Conservation (phyloP, 305 asterid genomes). For the Andrographis paniculata region DNA sequence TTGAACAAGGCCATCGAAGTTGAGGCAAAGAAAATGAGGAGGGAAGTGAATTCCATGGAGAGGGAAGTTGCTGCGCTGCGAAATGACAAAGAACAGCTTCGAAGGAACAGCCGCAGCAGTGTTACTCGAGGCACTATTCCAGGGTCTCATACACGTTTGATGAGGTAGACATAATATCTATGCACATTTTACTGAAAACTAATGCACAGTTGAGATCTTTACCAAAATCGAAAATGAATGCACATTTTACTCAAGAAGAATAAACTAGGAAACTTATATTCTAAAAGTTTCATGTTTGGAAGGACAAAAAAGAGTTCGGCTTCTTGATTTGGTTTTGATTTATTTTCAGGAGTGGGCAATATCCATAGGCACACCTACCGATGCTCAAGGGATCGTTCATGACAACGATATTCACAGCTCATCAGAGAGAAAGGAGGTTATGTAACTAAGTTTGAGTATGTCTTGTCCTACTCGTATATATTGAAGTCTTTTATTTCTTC, state of each 20-base stretch:
- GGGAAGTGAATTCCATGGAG: conserved; percentile 48
- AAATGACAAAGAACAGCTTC: conserved; percentile 39
- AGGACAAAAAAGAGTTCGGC: neutral
- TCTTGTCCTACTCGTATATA: too few relatives aligned
- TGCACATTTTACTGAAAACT: too few relatives aligned
- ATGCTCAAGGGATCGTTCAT: neutral
- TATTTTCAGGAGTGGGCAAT: neutral
- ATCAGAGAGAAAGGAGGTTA: neutral
- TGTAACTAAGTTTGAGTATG: neutral
- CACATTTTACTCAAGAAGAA: too few relatives aligned
- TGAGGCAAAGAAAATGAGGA: conserved; percentile 48
- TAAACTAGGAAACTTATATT: too few relatives aligned
- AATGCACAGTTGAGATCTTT: too few relatives aligned
- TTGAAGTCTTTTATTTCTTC: too few relatives aligned
- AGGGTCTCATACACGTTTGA: conserved; percentile 26
- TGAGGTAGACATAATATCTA: conserved; percentile 22
- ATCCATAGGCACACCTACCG: neutral
- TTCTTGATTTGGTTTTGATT: neutral
- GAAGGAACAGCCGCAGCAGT: conserved; percentile 25
- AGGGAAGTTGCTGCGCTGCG: conserved; percentile 41
- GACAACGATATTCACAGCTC: neutral
- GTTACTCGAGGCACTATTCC: conserved; percentile 28
- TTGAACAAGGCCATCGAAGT: conserved; percentile 53
- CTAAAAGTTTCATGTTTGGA: too few relatives aligned
- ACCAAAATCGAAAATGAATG: too few relatives aligned